Base-by-base conservation (phyloP, 2,329 filamentous ascomycete species). In the Teratosphaeria zuluensis region DNA sequence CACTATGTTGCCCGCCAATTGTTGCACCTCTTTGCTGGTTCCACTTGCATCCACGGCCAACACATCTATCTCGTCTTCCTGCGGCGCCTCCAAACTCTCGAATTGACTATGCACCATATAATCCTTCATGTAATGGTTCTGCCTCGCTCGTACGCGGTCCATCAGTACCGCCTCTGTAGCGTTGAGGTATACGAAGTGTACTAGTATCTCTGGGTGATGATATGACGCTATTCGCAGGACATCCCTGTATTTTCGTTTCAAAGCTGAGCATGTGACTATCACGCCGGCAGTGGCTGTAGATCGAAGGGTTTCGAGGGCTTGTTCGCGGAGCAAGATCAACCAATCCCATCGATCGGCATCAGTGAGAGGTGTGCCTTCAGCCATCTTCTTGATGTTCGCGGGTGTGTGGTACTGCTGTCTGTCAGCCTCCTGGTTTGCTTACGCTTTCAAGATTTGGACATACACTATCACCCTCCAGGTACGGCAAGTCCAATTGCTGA, bases 271-370 rank as follows among this genome's bases (percentile, higher is more conserved):
- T 56, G 94, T 96, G 61, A 99, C 83, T 55, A 99, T 89, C n/a
- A 96, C 94, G 54, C 90, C 77, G 31, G 72, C 14, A 30, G 16
- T 30, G 12, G 56, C 48, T 12, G 53, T 38, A 24, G 33, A 63
- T 8, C 64, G 48, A 11, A 69, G 69, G 57, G 72, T 65, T 19
- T 61, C 63, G 61, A 79, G 66, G 3, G 77, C 73, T 64, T 76
- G 68, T 63, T 79, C 75, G 64, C 78, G 76, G 9, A 80, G 73
- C 6, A 73, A 65, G 57, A 78, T 78, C 19, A 99, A 85, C 94
- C 94, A 99, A 77, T 96, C 92, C 94, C 94, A 97, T 63, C 94
- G 88, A 76, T 99, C 94, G 60, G 86, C 87, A 71, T 99, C 94
- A 58, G 89, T 95, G 38, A 99, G 81, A 2, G 94, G 91, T 58